phyloP scores from a whole-genome alignment of 2,329 filamentous ascomycete genomes.

The Penicillium crustosum region DNA sequence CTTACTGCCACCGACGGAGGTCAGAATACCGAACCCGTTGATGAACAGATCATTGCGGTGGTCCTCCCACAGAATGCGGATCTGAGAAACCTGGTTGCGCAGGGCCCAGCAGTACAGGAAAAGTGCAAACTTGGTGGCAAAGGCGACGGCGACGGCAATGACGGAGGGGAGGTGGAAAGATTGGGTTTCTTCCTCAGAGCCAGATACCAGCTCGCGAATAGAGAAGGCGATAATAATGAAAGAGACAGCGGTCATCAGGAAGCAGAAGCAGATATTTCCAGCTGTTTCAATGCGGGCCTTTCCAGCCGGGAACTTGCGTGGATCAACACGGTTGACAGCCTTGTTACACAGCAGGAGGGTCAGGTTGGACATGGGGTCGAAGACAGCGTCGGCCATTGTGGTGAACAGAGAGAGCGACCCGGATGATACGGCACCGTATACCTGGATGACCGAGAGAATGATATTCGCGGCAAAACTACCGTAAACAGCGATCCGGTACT shows the following conservation, averaged over 20 bases:
- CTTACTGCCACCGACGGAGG: conserved; percentile 86
- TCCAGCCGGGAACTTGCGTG: conserved; percentile 81
- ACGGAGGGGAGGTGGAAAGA: conserved; percentile 78
- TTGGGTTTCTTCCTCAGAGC: conserved; percentile 54
- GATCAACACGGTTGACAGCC: conserved; percentile 83
- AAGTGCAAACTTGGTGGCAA: conserved; percentile 75
- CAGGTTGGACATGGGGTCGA: conserved; percentile 87
- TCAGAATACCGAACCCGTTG: conserved; percentile 90
- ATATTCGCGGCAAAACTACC: conserved; percentile 77
- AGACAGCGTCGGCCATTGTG: conserved; percentile 93
- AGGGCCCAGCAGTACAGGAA: conserved; percentile 93
- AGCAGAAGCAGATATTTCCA: conserved; percentile 94
- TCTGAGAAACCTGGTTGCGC: conserved; percentile 86
- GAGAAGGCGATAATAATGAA: conserved; percentile 91
- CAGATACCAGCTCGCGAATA: conserved; percentile 63
- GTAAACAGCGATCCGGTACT: conserved; percentile 60
- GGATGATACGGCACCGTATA: conserved; percentile 84
- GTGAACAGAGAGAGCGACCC: conserved; percentile 95
- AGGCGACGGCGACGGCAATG: conserved; percentile 80
- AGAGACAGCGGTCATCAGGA: conserved; percentile 90
- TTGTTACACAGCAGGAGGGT: conserved; percentile 84
- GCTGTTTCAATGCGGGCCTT: conserved; percentile 94
- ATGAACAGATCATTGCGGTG: conserved; percentile 97
- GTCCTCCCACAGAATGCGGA: conserved; percentile 92
- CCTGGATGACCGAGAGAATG: conserved; percentile 72